Conservation (phyloP, 805 yeast genomes). For the Suhomyces faveliae region DNA sequence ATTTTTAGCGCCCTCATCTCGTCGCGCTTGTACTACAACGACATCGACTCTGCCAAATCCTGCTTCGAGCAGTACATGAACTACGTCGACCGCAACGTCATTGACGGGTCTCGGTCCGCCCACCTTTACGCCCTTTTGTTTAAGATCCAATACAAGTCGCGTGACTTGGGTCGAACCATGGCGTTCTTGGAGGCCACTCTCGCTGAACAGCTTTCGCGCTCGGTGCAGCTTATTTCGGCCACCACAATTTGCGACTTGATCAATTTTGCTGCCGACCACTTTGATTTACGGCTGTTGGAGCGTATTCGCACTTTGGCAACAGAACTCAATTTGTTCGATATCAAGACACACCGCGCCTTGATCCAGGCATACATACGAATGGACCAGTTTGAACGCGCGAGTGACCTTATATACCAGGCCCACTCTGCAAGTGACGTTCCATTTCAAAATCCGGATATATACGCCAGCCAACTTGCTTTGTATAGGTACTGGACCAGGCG, state of each 20-base stretch:
- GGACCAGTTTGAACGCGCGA: constrained; percentile 34
- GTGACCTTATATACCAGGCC: constrained; percentile 29
- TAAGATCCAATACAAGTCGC: constrained; percentile 22
- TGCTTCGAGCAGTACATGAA: constrained; percentile 23
- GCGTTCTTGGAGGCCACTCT: constrained; percentile 23
- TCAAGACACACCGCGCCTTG: constrained; percentile 25
- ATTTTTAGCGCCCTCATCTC: constrained; percentile 47
- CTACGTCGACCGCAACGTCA: constrained; percentile 17
- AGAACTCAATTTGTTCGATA: constrained; percentile 18
- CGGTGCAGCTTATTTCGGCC: constrained; percentile 17
- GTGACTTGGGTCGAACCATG: constrained; percentile 28
- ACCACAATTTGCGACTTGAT: constrained; percentile 18
- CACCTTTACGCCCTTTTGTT: constrained; percentile 30
- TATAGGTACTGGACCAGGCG: constrained; percentile 28
- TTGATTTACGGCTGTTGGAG: constrained; percentile 20
- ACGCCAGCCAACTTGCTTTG: constrained; percentile 28
- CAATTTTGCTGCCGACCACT: constrained; percentile 20
- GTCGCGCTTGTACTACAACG: constrained; percentile 36
- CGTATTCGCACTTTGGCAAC: constrained; percentile 17
- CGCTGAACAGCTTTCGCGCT: constrained; percentile 14
- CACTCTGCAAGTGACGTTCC: constrained; percentile 31
- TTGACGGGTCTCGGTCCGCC: constrained; percentile 18
- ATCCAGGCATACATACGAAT: constrained; percentile 29
- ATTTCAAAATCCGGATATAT: constrained; percentile 26
- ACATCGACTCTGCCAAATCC: constrained; percentile 34